Evolutionary conservation across 352 stramenopile genomes (phyloP).

Genomic region (Aphanomyces astaci): DNA sequence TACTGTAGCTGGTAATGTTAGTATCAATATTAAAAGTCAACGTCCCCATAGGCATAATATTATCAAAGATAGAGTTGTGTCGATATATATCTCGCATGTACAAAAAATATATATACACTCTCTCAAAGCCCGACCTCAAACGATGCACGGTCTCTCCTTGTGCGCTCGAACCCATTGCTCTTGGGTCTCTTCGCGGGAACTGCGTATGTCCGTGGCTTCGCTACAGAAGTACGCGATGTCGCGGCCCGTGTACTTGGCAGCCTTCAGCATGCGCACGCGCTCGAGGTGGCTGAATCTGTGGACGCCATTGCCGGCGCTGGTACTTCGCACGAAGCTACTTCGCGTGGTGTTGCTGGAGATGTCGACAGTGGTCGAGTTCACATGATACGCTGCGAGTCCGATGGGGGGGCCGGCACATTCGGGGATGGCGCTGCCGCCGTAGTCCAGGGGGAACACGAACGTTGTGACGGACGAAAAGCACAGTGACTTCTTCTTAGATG

Average conservation of each 20-base stretch:
- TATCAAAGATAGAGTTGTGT: no score
- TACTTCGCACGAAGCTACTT: not conserved
- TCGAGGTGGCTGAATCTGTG: slow-evolving; percentile 10
- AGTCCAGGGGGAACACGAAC: slow-evolving; percentile 7
- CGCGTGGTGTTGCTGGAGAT: not conserved
- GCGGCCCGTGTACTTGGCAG: slow-evolving; percentile 7
- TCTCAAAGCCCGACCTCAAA: not conserved
- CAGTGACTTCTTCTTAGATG: slow-evolving; percentile 2
- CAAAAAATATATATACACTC: not conserved
- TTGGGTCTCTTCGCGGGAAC: slow-evolving; percentile 5
- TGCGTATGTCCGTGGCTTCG: slow-evolving; percentile 10
- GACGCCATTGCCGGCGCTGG: not conserved
- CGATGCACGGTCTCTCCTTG: not conserved
- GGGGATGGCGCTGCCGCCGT: slow-evolving; percentile 1
- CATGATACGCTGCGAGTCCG: not conserved
- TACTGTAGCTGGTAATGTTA: no score
- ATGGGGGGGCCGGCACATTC: slow-evolving; percentile 1
- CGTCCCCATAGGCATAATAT: no score
- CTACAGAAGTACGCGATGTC: slow-evolving; percentile 14
- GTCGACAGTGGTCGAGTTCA: not conserved
- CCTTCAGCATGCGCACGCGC: slow-evolving; percentile 4
- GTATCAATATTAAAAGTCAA: no score
- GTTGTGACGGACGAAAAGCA: slow-evolving; percentile 8
- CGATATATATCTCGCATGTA: no score
- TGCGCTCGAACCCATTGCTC: slow-evolving; percentile 4